A percentile compares a stretch with the other conserved stretches of the same genome.
Evolutionary conservation across 2,329 filamentous ascomycete species (phyloP).

Genomic region (Shiraia bambusicola): DNA sequence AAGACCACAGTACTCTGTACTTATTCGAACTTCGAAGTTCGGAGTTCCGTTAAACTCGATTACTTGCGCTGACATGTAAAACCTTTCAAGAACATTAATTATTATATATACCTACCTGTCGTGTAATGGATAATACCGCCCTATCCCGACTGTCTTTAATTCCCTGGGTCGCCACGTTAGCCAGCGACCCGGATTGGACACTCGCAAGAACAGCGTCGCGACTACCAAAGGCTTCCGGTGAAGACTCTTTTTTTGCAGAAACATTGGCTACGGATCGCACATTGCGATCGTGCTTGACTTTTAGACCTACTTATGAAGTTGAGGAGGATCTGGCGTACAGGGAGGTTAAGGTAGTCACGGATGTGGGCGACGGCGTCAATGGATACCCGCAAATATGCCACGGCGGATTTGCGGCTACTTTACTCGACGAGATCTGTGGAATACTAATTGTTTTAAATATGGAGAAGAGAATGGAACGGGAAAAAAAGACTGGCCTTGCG

Average conservation of each 20-base stretch:
- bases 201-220: slow-evolving; percentile 42
- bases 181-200: slow-evolving; percentile 47
- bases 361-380: slow-evolving; percentile 56
- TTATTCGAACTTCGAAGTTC: too few relatives aligned
- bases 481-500: slow-evolving; percentile 4
- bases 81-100: neutral
- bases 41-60: too few relatives aligned
- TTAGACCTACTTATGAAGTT: slow-evolving; percentile 20
- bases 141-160: slow-evolving; percentile 37
- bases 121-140: slow-evolving; percentile 24
- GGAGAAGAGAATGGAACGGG: slow-evolving; percentile 20
- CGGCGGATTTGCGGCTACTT: slow-evolving; percentile 58
- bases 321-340: slow-evolving; percentile 26
- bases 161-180: slow-evolving; percentile 53
- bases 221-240: slow-evolving; percentile 35
- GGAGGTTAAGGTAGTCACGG: slow-evolving; percentile 44
- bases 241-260: slow-evolving; percentile 56
- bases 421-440: slow-evolving; percentile 63
- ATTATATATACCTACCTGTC: neutral
- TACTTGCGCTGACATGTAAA: slow-evolving; percentile 7
- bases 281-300: slow-evolving; percentile 42
- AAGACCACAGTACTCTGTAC: too few relatives aligned
- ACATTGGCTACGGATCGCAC: slow-evolving; percentile 56
- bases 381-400: slow-evolving; percentile 57
- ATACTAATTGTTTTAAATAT: slow-evolving; percentile 51